Evolutionary conservation across 768 basidiomycete genomes (phyloP).

Genomic region (Lentinula aciculospora): DNA sequence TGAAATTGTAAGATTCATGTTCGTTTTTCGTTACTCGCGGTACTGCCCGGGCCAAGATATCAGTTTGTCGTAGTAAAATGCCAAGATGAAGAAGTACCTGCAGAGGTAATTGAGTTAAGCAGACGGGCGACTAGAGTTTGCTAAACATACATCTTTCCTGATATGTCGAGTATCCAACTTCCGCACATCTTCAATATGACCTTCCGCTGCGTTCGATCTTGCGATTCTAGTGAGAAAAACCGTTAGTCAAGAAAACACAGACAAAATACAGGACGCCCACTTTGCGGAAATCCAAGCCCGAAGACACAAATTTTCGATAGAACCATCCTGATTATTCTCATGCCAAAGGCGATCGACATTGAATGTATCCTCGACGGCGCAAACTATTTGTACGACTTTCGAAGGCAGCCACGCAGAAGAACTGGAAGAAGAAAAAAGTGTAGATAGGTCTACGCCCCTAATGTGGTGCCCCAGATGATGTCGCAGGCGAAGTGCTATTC

Average conservation of each 20-base stretch:
- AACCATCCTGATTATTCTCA: constrained; percentile 12
- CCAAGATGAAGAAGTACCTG: constrained; percentile 28
- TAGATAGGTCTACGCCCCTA: constrained; percentile 32
- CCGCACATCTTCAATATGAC: neutral
- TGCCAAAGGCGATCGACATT: constrained; percentile 25
- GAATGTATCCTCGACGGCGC: neutral
- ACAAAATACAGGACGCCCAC: constrained; percentile 6
- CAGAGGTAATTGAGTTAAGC: neutral
- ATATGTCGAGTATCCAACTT: constrained; percentile 14
- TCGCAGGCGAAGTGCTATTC: constrained; percentile 25
- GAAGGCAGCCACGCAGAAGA: constrained; percentile 19
- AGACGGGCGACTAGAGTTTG: neutral
- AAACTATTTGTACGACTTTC: constrained; percentile 15
- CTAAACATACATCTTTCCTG: constrained; percentile 14
- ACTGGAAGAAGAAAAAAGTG: constrained; percentile 17
- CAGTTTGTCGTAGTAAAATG: constrained; percentile 23
- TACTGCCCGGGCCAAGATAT: constrained; percentile 24
- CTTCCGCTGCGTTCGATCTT: neutral
- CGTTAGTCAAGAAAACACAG: neutral
- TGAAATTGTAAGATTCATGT: constrained; percentile 20
- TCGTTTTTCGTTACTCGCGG: constrained; percentile 29
- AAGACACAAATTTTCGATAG: constrained; percentile 22
- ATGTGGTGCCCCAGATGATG: constrained; percentile 20
- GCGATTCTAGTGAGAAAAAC: constrained; percentile 20
- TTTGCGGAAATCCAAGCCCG: constrained; percentile 34